phyloP scores from a whole-genome alignment of 2,329 filamentous ascomycete species.

The Sarocladiaceae sp. region DNA sequence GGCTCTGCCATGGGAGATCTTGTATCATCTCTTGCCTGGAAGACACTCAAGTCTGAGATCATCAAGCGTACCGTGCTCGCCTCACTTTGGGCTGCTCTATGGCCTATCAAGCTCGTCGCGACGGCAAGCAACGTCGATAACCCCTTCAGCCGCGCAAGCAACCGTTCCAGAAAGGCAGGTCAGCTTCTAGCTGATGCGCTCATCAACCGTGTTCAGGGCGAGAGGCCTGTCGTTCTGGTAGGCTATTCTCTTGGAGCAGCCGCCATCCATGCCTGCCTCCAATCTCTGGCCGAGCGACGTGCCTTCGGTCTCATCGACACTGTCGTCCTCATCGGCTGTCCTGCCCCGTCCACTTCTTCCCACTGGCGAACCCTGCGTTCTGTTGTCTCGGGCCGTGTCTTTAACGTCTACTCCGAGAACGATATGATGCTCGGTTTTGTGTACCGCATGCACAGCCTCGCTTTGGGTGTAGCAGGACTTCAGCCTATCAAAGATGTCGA shows the following conservation, averaged over 20 bases:
- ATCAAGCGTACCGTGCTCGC: conserved; percentile 68
- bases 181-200: conserved; percentile 76
- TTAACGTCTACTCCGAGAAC: conserved; percentile 85
- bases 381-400: conserved; percentile 75
- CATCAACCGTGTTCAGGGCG: conserved; percentile 76
- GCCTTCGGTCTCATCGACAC: conserved; percentile 83
- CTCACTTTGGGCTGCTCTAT: conserved; percentile 62
- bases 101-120: conserved; percentile 64
- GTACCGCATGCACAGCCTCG: conserved; percentile 78
- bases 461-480: conserved; percentile 79
- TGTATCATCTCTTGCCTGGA: conserved; percentile 72
- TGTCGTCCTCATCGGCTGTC: conserved; percentile 77
- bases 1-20: conserved; percentile 69
- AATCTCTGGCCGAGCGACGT: conserved; percentile 68
- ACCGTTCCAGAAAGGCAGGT: conserved; percentile 76
- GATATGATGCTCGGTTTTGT: conserved; percentile 85
- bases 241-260: conserved; percentile 80
- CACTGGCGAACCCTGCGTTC: conserved; percentile 75
- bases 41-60: conserved; percentile 67
- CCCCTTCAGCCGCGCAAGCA: conserved; percentile 73
- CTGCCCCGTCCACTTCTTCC: conserved; percentile 64
- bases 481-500: conserved; percentile 66
- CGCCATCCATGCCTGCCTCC: conserved; percentile 78
- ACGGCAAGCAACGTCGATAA: conserved; percentile 71
- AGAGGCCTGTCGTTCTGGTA: conserved; percentile 73